Conservation (phyloP, 2,329 filamentous ascomycete genomes). For the Harringtonia aguacate region DNA sequence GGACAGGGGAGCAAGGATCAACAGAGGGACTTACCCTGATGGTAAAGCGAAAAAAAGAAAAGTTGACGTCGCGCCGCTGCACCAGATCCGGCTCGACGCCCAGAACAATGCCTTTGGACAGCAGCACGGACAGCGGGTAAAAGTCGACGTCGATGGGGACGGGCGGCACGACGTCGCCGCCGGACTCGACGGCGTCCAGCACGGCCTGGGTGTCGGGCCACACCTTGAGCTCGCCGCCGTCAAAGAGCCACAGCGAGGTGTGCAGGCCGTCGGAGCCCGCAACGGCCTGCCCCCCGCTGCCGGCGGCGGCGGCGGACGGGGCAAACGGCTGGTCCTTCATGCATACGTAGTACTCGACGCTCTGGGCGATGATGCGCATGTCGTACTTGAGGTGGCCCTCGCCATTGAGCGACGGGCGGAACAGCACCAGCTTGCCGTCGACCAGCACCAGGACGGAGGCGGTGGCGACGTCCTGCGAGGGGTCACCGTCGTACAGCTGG, state of each 20-base stretch:
- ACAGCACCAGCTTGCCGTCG: constrained; percentile 86
- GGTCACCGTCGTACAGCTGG: constrained; percentile 82
- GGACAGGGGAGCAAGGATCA: not conserved
- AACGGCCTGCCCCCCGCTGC: not conserved
- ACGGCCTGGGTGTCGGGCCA: constrained; percentile 88
- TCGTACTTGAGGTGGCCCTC: constrained; percentile 88
- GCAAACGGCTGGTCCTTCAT: constrained; percentile 71
- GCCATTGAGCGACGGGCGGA: constrained; percentile 77
- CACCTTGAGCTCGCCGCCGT: constrained; percentile 72
- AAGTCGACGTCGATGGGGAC: constrained; percentile 84
- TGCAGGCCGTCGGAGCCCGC: constrained; percentile 39
- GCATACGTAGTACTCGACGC: constrained; percentile 88
- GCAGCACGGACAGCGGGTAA: constrained; percentile 77
- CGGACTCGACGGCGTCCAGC: constrained; percentile 53
- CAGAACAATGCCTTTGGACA: constrained; percentile 83
- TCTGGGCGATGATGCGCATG: constrained; percentile 93
- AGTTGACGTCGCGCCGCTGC: constrained; percentile 84
- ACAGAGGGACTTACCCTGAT: constrained; percentile 56
- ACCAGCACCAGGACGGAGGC: constrained; percentile 95
- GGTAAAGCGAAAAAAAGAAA: constrained; percentile 79
- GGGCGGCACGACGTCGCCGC: constrained; percentile 60
- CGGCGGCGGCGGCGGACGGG: not conserved
- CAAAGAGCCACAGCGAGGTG: constrained; percentile 92
- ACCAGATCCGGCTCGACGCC: constrained; percentile 88
- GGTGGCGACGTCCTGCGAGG: constrained; percentile 86